A percentile compares a stretch with the other conserved stretches of the same genome.
Conservation (phyloP, 2,329 filamentous ascomycete genomes). For the Fusarium coicis region DNA sequence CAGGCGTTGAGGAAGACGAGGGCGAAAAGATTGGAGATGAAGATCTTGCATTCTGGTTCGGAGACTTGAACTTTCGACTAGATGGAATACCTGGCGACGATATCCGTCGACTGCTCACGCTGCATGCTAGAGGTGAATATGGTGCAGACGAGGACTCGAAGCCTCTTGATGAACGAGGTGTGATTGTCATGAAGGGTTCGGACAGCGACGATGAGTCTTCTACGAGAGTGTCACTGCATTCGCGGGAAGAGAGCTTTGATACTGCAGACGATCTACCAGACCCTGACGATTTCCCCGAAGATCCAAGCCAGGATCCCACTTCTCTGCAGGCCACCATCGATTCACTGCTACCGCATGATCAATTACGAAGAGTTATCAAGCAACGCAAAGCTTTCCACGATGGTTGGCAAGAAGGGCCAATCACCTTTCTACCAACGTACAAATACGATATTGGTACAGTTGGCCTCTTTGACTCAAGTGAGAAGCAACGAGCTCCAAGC, state of each 20-base stretch:
- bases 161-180: slow-evolving; percentile 58
- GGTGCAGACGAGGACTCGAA: slow-evolving; percentile 60
- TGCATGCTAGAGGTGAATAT: slow-evolving; percentile 85
- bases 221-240: slow-evolving; percentile 48
- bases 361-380: slow-evolving; percentile 79
- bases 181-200: slow-evolving; percentile 58
- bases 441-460: slow-evolving; percentile 98
- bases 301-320: slow-evolving; percentile 80
- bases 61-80: slow-evolving; percentile 93
- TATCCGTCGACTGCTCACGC: slow-evolving; percentile 82
- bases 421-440: slow-evolving; percentile 92
- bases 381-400: slow-evolving; percentile 86
- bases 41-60: slow-evolving; percentile 96
- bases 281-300: slow-evolving; percentile 73
- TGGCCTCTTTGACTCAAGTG: slow-evolving; percentile 91
- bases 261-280: slow-evolving; percentile 62
- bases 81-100: slow-evolving; percentile 91
- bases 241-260: slow-evolving; percentile 52
- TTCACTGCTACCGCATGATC: slow-evolving; percentile 89
- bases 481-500: slow-evolving; percentile 91
- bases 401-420: slow-evolving; percentile 89
- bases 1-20: slow-evolving; percentile 73
- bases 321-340: slow-evolving; percentile 90
- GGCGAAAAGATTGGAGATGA: slow-evolving; percentile 83
- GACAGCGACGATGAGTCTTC: slow-evolving; percentile 61